Base-by-base conservation (phyloP, 495 filamentous ascomycete species). In the Ramalina intermedia region DNA sequence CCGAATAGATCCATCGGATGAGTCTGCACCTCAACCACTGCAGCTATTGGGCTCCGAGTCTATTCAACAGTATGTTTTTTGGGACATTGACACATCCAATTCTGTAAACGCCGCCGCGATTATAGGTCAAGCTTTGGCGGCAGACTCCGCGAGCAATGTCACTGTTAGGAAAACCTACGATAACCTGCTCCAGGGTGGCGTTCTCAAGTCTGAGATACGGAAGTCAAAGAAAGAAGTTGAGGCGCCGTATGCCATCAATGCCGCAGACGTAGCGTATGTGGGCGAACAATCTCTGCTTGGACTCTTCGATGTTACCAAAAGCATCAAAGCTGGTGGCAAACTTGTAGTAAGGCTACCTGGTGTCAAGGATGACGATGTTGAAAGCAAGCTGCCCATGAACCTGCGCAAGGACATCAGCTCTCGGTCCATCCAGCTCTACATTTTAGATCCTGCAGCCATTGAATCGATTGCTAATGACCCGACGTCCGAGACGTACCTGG, bases 21-120 rank as follows among this genome's bases (percentile, higher is more conserved):
- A 71, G 23, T 59, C 63, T 29, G 55, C 60, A 37, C 41, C 58
- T 29, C 58, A 58, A 13, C 55, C 69, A 35, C 58, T 75, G 46
- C 65, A 73, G 52, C 50, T 81, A 36, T 55, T 79, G 6, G 69
- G 70, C 45, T 58, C 64, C 13, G 44, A 63, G 13, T 56, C 67
- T 21, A 77, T 82, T 24, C 72, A 85, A 59, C 84, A 96, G 58
- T 98, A 88, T 69, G 77, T 79, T 18, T 94, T 98, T 72, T 98
- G 89, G 91, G 85, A 96, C 61, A 64, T 83, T 16, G 91, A 94
- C 54, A 77, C 77, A 60, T 90, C 87, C 21, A 63, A 65, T 1
- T 76, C 81, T 33, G 71, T 68, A 38, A 69, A 71, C 43, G 80
- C 87, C 23, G 76, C 87, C 8, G 60, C 73, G 18, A 73, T 73